A percentile compares a stretch with the other conserved stretches of the same genome.
phyloP scores from a whole-genome alignment of 345 rosid species.

The Moricandia arvensis region DNA sequence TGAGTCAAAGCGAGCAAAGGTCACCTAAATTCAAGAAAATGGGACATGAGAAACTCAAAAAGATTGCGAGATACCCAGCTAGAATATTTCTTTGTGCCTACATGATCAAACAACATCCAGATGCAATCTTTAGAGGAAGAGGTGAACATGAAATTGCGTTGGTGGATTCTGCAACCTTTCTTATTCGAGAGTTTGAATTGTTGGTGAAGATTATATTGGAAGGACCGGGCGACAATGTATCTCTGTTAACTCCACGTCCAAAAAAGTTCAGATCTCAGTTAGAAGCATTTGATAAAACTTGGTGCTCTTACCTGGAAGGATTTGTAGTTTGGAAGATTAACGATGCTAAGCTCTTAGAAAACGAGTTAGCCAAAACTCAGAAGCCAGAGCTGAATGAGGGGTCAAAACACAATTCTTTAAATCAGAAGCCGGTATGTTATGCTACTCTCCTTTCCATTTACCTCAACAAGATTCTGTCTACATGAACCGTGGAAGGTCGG shows the following conservation, averaged over 20 bases:
- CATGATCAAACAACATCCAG: slow-evolving; percentile 94
- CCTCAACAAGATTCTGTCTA: neutral
- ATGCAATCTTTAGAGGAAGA: slow-evolving; percentile 78
- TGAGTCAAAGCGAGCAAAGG: slow-evolving; percentile 53
- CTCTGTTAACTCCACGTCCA: slow-evolving; percentile 37
- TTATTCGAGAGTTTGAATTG: slow-evolving; percentile 69
- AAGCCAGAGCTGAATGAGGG: slow-evolving; percentile 81
- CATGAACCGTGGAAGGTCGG: neutral
- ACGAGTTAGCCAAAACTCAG: slow-evolving; percentile 77
- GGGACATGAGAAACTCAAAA: slow-evolving; percentile 41
- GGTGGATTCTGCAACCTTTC: slow-evolving; percentile 63
- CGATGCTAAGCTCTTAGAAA: slow-evolving; percentile 81
- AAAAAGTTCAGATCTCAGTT: slow-evolving; percentile 75
- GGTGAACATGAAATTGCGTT: slow-evolving; percentile 82
- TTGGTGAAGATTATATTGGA: slow-evolving; percentile 65
- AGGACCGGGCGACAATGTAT: slow-evolving; percentile 66
- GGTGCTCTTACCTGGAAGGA: slow-evolving; percentile 79
- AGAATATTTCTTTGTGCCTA: slow-evolving; percentile 88
- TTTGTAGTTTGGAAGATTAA: slow-evolving; percentile 92
- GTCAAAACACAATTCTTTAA: slow-evolving; percentile 63
- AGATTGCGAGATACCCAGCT: slow-evolving; percentile 68
- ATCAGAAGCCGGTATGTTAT: slow-evolving; percentile 59
- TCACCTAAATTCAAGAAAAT: slow-evolving; percentile 40
- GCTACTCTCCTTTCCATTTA: slow-evolving; percentile 25
- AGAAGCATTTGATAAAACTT: slow-evolving; percentile 74